Evolutionary conservation across 2,329 filamentous ascomycete species (phyloP), one percentile per base, ranked within the genome.

Genomic region (Coniochaeta sp.): DNA sequence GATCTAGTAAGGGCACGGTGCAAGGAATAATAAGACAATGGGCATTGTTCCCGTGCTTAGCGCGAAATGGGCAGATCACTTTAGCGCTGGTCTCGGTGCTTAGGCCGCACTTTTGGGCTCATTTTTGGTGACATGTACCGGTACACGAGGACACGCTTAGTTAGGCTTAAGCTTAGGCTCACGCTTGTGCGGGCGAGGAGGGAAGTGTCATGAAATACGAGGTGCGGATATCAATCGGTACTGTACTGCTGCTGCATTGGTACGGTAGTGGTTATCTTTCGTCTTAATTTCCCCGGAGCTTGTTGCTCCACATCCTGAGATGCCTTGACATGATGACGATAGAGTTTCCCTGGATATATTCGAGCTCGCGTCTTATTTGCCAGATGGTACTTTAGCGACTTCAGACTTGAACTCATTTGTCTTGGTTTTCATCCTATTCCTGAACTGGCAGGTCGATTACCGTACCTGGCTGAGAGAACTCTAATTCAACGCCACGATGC

Each of bases 111-210:
- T n/a, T n/a, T n/a, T n/a, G n/a, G n/a, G n/a, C n/a, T n/a, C n/a
- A n/a, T n/a, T 18, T n/a, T 42, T 3, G 38, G 10, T 22, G 2
- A 13, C 10, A 13, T 42, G 38, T 42, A 42, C 38, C 38, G 20
- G 38, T 42, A 42, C 38, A n/a, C 38, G 12, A n/a, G n/a, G n/a
- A n/a, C n/a, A n/a, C n/a, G n/a, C n/a, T n/a, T n/a, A n/a, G n/a
- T n/a, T n/a, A n/a, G n/a, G n/a, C n/a, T n/a, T n/a, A 13, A 42
- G 20, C 18, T n/a, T 42, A 42, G 38, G 10, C 12, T 42, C 38
- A 42, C 38, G 38, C 38, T 42, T 42, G 38, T 42, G 38, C 38
- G 20, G n/a, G n/a, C n/a, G n/a, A n/a, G n/a, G n/a, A n/a, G n/a
- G n/a, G 12, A 14, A 14, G 12, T 26, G 38, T 26, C 22, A 26